Percentiles rank a stretch among this genome's conserved stretches.
phyloP scores from a whole-genome alignment of 1,139 yeast species.

The Suhomyces kunorum region DNA sequence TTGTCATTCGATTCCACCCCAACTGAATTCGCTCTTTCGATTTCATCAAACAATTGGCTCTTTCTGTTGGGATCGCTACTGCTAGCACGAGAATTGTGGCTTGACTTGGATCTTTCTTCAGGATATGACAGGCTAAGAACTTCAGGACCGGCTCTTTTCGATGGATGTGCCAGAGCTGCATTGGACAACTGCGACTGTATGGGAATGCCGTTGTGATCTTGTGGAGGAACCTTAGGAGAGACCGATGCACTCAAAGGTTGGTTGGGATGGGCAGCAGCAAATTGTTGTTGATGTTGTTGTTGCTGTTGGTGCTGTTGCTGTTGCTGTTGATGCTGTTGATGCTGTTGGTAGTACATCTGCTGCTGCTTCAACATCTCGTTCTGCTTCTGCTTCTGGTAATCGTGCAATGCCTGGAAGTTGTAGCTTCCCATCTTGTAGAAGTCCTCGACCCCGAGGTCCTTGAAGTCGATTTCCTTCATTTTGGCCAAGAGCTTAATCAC shows the following conservation, averaged over 20 bases:
- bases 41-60: conserved; percentile 1
- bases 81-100: conserved; percentile 1
- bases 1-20: not conserved
- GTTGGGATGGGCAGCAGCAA: not conserved
- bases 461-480: conserved; percentile 34
- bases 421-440: conserved; percentile 43
- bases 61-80: conserved; percentile 4
- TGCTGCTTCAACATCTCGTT: conserved; percentile 39
- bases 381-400: conserved; percentile 45
- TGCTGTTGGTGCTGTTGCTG: conserved; percentile 13
- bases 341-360: conserved; percentile 37
- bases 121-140: not conserved
- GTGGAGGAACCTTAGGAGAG: conserved; percentile 6
- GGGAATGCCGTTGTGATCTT: conserved; percentile 3
- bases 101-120: not conserved
- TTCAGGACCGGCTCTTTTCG: not conserved
- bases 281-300: conserved; percentile 9
- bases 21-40: not conserved
- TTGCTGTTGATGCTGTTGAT: conserved; percentile 12
- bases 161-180: not conserved
- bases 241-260: conserved; percentile 1
- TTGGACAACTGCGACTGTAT: not conserved
- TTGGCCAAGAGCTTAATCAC: conserved; percentile 40
- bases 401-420: conserved; percentile 48
- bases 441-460: conserved; percentile 34